Evolutionary conservation across 306 rosid genomes (phyloP), one percentile per base, ranked within the genome.

Genomic region (Luffa aegyptiaca): DNA sequence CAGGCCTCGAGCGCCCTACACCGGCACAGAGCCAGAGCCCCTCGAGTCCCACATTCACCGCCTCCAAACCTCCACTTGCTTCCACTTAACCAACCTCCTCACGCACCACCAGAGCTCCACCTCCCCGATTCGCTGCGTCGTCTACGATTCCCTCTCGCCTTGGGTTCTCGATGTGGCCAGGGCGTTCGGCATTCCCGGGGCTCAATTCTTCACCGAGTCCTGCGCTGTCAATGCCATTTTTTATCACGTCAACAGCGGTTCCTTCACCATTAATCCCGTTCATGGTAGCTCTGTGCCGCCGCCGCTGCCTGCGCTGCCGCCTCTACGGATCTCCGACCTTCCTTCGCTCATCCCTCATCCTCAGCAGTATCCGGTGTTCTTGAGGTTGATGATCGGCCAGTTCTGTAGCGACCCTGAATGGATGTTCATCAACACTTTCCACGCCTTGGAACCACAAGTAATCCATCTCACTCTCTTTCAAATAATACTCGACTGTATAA

Each of bases 391-490:
- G 46, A 21, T 53, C 8, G 18, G 16, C 14, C 78, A 76, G 20
- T 84, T 80, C 16, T 70, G 58, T 33, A 12, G 3, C 11, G n/a
- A n/a, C 3, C 81, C 82, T 12, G 76, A 80, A 21, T 80, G 68
- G 73, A 37, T 68, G 35, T 61, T 84, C 68, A 21, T 57, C 59
- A 80, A 80, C 70, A 80, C 79, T 11, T 76, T 77, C 36, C 35
- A 80, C 16, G 11, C 41, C 51, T 70, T 84, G 79, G 86, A 84
- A 37, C 3, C 76, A n/a, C 66, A 65, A 76, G 83, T 79, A 62
- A 59, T 64, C 12, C 72, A 14, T 51, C 56, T 14, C 13, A 51
- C 56, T 51, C 56, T 13, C 17, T n/a, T n/a, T n/a, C n/a, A n/a
- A n/a, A n/a, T n/a, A n/a, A n/a, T n/a, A n/a, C n/a, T n/a, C n/a